phyloP scores from a whole-genome alignment of 148 eudicot species.

The Pouteria glomerata region DNA sequence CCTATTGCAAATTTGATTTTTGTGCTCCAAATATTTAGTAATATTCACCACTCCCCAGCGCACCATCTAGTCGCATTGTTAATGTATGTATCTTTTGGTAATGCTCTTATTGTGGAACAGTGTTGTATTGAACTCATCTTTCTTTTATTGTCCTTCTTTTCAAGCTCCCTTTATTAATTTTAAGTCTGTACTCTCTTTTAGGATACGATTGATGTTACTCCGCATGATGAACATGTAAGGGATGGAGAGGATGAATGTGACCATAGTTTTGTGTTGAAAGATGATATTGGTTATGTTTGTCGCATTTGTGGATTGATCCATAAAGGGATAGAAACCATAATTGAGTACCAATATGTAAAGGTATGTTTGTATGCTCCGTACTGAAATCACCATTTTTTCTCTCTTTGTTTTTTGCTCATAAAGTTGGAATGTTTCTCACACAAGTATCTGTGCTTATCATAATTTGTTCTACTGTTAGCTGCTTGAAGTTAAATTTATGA shows the following conservation, averaged over 20 bases:
- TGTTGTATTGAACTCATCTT: neutral
- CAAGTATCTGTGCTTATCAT: neutral
- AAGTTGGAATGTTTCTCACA: neutral
- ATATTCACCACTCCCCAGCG: too few relatives aligned
- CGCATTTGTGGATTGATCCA: slow-evolving; percentile 87
- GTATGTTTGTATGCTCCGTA: slow-evolving; percentile 1
- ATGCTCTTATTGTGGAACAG: neutral
- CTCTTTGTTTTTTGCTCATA: neutral
- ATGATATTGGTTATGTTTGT: slow-evolving; percentile 90
- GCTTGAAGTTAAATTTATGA: neutral
- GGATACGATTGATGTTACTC: slow-evolving; percentile 48
- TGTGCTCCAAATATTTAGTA: too few relatives aligned
- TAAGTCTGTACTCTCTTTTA: slow-evolving; percentile 20
- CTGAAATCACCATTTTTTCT: slow-evolving; percentile 1
- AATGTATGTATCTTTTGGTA: neutral
- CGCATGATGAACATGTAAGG: slow-evolving; percentile 28
- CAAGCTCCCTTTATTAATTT: neutral
- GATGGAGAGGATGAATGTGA: slow-evolving; percentile 75
- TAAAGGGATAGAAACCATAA: slow-evolving; percentile 72
- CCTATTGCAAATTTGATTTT: too few relatives aligned
- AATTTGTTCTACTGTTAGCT: neutral
- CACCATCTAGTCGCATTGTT: too few relatives aligned
- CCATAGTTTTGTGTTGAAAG: slow-evolving; percentile 76
- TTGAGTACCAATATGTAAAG: slow-evolving; percentile 63
- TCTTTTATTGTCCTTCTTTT: neutral